Conservation (phyloP, 495 filamentous ascomycete genomes). For the Glarea lozoyensis region DNA sequence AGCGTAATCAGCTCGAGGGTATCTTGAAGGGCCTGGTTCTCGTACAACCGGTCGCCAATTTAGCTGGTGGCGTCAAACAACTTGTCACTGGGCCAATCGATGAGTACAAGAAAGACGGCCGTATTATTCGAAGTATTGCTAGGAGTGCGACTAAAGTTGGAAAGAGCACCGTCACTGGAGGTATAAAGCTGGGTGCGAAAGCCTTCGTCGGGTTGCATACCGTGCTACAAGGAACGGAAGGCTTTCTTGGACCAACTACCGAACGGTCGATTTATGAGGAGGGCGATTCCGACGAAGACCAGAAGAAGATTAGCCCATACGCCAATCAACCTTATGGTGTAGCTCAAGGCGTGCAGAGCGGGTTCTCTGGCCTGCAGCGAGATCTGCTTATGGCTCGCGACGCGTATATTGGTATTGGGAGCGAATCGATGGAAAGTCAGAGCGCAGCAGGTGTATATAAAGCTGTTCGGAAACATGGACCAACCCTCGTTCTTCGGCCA, state of each 20-base stretch:
- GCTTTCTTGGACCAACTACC: slow-evolving; percentile 38
- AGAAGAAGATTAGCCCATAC: slow-evolving; percentile 75
- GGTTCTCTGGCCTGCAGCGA: slow-evolving; percentile 70
- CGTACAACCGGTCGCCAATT: slow-evolving; percentile 80
- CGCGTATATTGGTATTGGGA: slow-evolving; percentile 90
- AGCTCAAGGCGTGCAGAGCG: slow-evolving; percentile 73
- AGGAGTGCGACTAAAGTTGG: slow-evolving; percentile 86
- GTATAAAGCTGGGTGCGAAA: slow-evolving; percentile 89
- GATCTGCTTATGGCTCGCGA: slow-evolving; percentile 79
- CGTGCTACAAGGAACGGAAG: slow-evolving; percentile 80
- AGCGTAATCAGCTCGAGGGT: slow-evolving; percentile 77
- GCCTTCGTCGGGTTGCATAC: slow-evolving; percentile 91
- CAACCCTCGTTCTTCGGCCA: slow-evolving; percentile 83
- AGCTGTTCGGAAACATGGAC: slow-evolving; percentile 73
- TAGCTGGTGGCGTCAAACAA: slow-evolving; percentile 76
- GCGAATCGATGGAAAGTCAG: slow-evolving; percentile 78
- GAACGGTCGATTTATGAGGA: slow-evolving; percentile 16
- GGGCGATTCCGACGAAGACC: slow-evolving; percentile 53
- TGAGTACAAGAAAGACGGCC: slow-evolving; percentile 90
- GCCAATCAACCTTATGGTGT: slow-evolving; percentile 88
- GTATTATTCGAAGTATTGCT: slow-evolving; percentile 81
- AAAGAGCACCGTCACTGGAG: slow-evolving; percentile 82
- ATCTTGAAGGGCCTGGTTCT: slow-evolving; percentile 86
- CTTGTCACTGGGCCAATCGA: slow-evolving; percentile 80
- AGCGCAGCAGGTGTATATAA: slow-evolving; percentile 74